phyloP scores from a whole-genome alignment of 2,329 filamentous ascomycete species.

The Trichophyton equinum region DNA sequence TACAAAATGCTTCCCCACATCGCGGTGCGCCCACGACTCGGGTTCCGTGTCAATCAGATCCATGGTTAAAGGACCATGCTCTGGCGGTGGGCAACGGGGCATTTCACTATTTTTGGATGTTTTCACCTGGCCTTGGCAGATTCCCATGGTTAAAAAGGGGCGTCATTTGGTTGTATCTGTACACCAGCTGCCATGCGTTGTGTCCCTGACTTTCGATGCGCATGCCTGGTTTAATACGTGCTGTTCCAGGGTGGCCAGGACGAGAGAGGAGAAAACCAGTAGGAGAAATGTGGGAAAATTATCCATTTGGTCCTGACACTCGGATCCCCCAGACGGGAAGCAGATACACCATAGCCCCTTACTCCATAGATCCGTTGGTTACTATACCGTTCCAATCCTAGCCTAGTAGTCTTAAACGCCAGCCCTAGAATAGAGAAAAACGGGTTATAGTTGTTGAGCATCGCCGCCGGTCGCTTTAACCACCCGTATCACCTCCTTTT shows the following conservation, averaged over 20 bases:
- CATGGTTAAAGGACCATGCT: background rate
- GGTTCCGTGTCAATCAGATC: background rate
- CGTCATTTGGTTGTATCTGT: background rate
- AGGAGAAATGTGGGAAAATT: background rate
- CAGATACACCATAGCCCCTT: background rate
- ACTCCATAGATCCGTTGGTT: background rate
- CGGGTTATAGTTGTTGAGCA: conserved; percentile 3
- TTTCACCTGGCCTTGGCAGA: background rate
- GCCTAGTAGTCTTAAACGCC: background rate
- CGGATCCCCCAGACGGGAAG: background rate
- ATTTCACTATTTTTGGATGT: conserved; percentile 2
- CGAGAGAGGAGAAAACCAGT: background rate
- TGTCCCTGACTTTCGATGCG: background rate
- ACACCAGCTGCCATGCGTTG: background rate
- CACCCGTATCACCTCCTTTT: conserved; percentile 40
- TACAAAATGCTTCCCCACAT: background rate
- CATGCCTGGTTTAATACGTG: background rate
- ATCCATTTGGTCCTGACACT: background rate
- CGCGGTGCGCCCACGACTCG: background rate
- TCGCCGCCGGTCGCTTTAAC: conserved; percentile 30
- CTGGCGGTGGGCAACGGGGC: background rate
- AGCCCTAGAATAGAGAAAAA: background rate
- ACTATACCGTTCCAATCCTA: background rate
- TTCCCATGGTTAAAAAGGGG: background rate
- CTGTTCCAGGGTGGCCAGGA: background rate